These are phyloP conservation scores for Cordyceps tenuipes DNA, from an alignment of 2,329 filamentous ascomycete genomes.

Conservation along the genomic window DNA sequence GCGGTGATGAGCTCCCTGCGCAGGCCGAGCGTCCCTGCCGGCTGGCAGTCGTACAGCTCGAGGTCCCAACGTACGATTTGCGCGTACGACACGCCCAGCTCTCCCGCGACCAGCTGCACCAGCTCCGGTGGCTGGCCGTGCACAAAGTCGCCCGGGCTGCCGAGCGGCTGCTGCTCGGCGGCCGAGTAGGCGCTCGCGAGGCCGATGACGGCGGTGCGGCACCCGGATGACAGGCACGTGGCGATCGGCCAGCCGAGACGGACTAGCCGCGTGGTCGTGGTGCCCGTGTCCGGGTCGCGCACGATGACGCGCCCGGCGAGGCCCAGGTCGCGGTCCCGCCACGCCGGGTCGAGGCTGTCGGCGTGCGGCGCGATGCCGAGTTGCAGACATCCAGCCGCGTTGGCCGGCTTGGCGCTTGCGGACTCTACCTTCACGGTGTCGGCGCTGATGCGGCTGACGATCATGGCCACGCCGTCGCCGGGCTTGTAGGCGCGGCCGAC, in stretches of 20 bases:
- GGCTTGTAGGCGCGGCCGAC: slow-evolving; percentile 73
- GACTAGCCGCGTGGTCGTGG: slow-evolving; percentile 72
- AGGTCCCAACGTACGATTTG: slow-evolving; percentile 93
- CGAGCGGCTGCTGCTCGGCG: slow-evolving; percentile 35
- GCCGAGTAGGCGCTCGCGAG: slow-evolving; percentile 44
- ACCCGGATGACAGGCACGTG: slow-evolving; percentile 44
- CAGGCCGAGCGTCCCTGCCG: slow-evolving; percentile 73
- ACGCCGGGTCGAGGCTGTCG: slow-evolving; percentile 76
- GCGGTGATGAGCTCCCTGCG: slow-evolving; percentile 93
- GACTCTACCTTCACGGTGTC: slow-evolving; percentile 88
- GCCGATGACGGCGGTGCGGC: slow-evolving; percentile 71
- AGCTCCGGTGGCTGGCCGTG: slow-evolving; percentile 77
- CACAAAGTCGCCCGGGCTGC: slow-evolving; percentile 60
- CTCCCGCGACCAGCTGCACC: slow-evolving; percentile 69
- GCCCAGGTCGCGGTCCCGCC: slow-evolving; percentile 94
- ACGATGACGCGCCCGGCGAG: slow-evolving; percentile 86
- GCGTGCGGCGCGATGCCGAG: slow-evolving; percentile 90
- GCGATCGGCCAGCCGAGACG: slow-evolving; percentile 95
- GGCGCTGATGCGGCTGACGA: slow-evolving; percentile 89
- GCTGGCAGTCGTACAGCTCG: slow-evolving; percentile 86
- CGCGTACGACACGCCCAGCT: slow-evolving; percentile 66
- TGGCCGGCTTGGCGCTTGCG: slow-evolving; percentile 65
- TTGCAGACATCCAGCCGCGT: slow-evolving; percentile 76
- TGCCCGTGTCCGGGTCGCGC: slow-evolving; percentile 60
- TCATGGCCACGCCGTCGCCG: slow-evolving; percentile 79